Percentiles rank a stretch among this genome's conserved stretches.
Conservation (phyloP, 805 yeast species). For the Schwanniomyces polymorphus region DNA sequence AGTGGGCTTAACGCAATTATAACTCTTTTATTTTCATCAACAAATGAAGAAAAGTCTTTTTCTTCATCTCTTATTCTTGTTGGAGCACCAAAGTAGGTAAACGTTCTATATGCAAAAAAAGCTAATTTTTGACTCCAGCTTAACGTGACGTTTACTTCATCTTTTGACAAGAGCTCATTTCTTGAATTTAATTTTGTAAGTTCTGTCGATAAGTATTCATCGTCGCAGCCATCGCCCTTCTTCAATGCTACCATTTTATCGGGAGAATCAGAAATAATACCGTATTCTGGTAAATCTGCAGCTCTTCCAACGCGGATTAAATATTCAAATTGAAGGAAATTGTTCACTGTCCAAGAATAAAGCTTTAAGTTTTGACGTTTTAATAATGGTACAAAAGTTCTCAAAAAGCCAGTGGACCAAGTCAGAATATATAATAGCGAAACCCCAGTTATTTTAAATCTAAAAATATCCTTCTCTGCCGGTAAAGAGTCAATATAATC, state of each 20-base stretch:
- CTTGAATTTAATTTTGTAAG: slow-evolving; percentile 7
- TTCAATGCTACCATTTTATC: slow-evolving; percentile 26
- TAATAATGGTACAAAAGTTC: slow-evolving; percentile 36
- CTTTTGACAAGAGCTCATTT: slow-evolving; percentile 4
- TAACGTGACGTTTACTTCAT: slow-evolving; percentile 4
- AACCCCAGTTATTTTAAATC: slow-evolving; percentile 33
- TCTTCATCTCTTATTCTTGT: slow-evolving; percentile 15
- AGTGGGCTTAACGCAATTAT: slow-evolving; percentile 11
- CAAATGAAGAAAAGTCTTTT: slow-evolving; percentile 16
- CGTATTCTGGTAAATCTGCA: slow-evolving; percentile 29
- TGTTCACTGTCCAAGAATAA: slow-evolving; percentile 43
- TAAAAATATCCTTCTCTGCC: slow-evolving; percentile 13
- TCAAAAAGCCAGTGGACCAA: slow-evolving; percentile 36
- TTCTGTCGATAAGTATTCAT: slow-evolving; percentile 6
- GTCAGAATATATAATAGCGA: slow-evolving; percentile 37
- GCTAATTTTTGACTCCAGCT: slow-evolving; percentile 14
- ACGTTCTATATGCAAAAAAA: slow-evolving; percentile 9
- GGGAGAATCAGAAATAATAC: slow-evolving; percentile 37
- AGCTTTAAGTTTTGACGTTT: slow-evolving; percentile 30
- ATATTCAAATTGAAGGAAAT: slow-evolving; percentile 32
- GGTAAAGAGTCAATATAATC: slow-evolving; percentile 25
- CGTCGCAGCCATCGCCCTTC: slow-evolving; percentile 2
- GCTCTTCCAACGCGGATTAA: slow-evolving; percentile 23
- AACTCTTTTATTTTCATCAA: slow-evolving; percentile 16
- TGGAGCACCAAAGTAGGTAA: slow-evolving; percentile 8